phyloP scores from a whole-genome alignment of 805 yeast genomes.

The Myxozyma vanderwaltii region DNA sequence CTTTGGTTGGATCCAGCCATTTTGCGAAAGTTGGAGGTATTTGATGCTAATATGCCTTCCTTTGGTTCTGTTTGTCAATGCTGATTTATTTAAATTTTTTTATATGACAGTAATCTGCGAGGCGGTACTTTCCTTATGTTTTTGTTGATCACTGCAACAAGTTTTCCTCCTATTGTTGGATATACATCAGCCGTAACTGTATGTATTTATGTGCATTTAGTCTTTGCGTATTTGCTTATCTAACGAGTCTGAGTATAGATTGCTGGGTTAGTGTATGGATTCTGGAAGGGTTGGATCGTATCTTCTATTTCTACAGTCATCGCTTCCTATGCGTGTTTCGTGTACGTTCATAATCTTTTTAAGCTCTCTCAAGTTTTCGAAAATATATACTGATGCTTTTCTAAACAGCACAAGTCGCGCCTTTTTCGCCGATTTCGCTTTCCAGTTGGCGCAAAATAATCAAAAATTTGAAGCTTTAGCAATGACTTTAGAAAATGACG shows the following conservation, averaged over 20 bases:
- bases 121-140: slow-evolving; percentile 50
- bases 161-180: slow-evolving; percentile 91
- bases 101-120: slow-evolving; percentile 37
- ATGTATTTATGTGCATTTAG: background rate
- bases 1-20: slow-evolving; percentile 40
- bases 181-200: slow-evolving; percentile 53
- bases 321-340: slow-evolving; percentile 78
- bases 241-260: slow-evolving; percentile 46
- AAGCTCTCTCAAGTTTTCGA: background rate
- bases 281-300: slow-evolving; percentile 75
- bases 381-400: too few relatives aligned
- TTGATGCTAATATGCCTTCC: background rate
- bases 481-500: slow-evolving; percentile 70
- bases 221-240: background rate
- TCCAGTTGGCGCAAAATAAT: slow-evolving; percentile 59
- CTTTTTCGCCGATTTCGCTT: slow-evolving; percentile 59
- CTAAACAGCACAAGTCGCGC: slow-evolving; percentile 53
- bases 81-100: background rate
- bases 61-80: background rate
- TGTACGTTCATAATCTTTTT: slow-evolving; percentile 38
- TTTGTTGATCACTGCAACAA: slow-evolving; percentile 59
- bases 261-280: slow-evolving; percentile 79
- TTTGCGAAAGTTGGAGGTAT: slow-evolving; percentile 39
- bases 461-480: slow-evolving; percentile 72
- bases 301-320: slow-evolving; percentile 66